Evolutionary conservation across 2,329 filamentous ascomycete species (phyloP).

Genomic region (Verruconis gallopava): DNA sequence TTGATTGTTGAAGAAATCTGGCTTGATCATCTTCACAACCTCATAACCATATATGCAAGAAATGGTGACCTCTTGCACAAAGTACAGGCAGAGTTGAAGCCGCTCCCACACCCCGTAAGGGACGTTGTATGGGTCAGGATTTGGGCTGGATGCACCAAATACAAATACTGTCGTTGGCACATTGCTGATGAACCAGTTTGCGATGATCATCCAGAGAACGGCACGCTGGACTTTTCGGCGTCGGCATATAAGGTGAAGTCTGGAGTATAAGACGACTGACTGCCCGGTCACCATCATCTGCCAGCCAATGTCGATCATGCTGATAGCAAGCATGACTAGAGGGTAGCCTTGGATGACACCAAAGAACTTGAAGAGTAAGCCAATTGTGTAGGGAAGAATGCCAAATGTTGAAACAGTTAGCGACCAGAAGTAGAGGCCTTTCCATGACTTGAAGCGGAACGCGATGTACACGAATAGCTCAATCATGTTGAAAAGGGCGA

Average conservation of each 20-base stretch:
- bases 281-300: slow-evolving; percentile 50
- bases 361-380: slow-evolving; percentile 33
- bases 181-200: slow-evolving; percentile 41
- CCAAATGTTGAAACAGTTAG: slow-evolving; percentile 31
- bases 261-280: slow-evolving; percentile 48
- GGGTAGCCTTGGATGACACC: slow-evolving; percentile 27
- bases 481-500: slow-evolving; percentile 29
- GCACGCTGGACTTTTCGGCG: slow-evolving; percentile 35
- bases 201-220: slow-evolving; percentile 45
- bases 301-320: slow-evolving; percentile 41
- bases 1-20: not conserved
- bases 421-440: slow-evolving; percentile 38
- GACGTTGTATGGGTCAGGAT: slow-evolving; percentile 19
- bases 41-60: slow-evolving; percentile 14
- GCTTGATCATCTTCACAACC: slow-evolving; percentile 1
- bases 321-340: slow-evolving; percentile 19
- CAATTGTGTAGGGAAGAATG: slow-evolving; percentile 34
- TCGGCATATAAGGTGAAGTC: slow-evolving; percentile 45
- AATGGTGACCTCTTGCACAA: slow-evolving; percentile 26
- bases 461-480: slow-evolving; percentile 35
- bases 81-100: slow-evolving; percentile 32
- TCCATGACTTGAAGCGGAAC: slow-evolving; percentile 33
- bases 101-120: slow-evolving; percentile 32
- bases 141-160: slow-evolving; percentile 36
- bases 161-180: slow-evolving; percentile 42